Percentiles rank a stretch among this genome's conserved stretches.
Conservation (phyloP, 768 basidiomycete species). For the Suillus luteus region DNA sequence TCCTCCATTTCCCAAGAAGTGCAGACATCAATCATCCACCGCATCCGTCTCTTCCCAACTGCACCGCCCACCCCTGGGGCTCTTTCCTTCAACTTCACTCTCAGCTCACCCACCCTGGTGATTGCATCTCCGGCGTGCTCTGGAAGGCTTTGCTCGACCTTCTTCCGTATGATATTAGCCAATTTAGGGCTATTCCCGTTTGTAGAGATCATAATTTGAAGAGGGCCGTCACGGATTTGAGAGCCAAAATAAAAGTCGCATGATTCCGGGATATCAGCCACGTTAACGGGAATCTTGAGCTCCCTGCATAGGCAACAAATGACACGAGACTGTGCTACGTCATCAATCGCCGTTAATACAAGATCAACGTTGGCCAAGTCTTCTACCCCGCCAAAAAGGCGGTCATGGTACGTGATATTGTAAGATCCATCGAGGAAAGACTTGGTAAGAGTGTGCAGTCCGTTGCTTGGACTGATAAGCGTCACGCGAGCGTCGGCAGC, state of each 20-base stretch:
- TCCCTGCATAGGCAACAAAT: constrained; percentile 73
- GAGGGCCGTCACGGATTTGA: constrained; percentile 84
- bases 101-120: constrained; percentile 72
- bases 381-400: constrained; percentile 61
- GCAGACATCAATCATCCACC: constrained; percentile 88
- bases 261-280: constrained; percentile 91
- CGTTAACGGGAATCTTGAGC: constrained; percentile 83
- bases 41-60: constrained; percentile 80
- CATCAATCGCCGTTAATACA: constrained; percentile 93
- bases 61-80: constrained; percentile 84
- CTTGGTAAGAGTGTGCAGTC: constrained; percentile 64
- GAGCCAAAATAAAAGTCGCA: constrained; percentile 99
- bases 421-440: constrained; percentile 46
- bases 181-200: constrained; percentile 92
- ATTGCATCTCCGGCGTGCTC: constrained; percentile 76
- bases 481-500: constrained; percentile 76
- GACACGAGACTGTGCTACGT: constrained; percentile 66
- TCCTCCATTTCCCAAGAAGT: constrained; percentile 86
- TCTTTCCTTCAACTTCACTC: constrained; percentile 70
- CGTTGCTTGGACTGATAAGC: constrained; percentile 69
- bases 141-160: constrained; percentile 69
- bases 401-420: constrained; percentile 69
- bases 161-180: constrained; percentile 77
- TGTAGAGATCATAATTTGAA: constrained; percentile 96
- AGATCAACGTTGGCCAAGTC: constrained; percentile 77